A percentile compares a stretch with the other conserved stretches of the same genome.
phyloP scores from a whole-genome alignment of 1,139 yeast genomes.

The Kurtzmaniella quercitrusa region DNA sequence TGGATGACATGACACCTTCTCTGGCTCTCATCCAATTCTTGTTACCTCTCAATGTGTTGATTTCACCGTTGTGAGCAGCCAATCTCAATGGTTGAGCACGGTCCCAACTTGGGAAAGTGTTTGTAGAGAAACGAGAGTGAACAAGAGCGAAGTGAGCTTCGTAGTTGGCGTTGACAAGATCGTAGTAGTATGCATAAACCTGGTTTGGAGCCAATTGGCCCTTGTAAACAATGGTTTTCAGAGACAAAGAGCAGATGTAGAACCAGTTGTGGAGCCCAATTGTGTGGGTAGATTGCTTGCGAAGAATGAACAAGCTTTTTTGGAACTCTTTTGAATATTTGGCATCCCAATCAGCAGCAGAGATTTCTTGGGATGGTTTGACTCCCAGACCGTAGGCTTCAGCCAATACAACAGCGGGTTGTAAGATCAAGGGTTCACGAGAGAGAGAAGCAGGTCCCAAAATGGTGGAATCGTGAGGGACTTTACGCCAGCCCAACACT shows the following conservation, averaged over 20 bases:
- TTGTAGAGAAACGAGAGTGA: constrained; percentile 95
- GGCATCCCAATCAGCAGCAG: constrained; percentile 53
- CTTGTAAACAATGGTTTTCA: constrained; percentile 89
- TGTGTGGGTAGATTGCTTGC: constrained; percentile 86
- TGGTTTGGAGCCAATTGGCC: constrained; percentile 97
- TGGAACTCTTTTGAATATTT: constrained; percentile 67
- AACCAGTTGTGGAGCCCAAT: constrained; percentile 97
- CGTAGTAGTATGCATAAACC: constrained; percentile 92
- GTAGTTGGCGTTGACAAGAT: constrained; percentile 84
- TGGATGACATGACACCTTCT: constrained; percentile 92
- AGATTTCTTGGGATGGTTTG: constrained; percentile 27
- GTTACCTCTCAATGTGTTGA: constrained; percentile 94
- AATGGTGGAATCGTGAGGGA: constrained; percentile 92
- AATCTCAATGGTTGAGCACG: constrained; percentile 97
- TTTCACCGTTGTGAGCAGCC: constrained; percentile 99
- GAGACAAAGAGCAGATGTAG: constrained; percentile 89
- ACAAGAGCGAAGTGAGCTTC: constrained; percentile 96
- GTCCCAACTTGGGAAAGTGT: constrained; percentile 99
- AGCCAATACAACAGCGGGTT: constrained; percentile 76
- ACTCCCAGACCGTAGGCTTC: constrained; percentile 44
- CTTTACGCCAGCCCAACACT: constrained; percentile 92
- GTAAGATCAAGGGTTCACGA: constrained; percentile 87
- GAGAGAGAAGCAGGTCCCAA: constrained; percentile 94
- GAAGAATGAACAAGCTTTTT: constrained; percentile 75
- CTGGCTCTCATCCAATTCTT: constrained; percentile 99